A percentile compares a stretch with the other conserved stretches of the same genome.
phyloP scores from a whole-genome alignment of 2,329 filamentous ascomycete genomes.

The Ascochyta rabiei region DNA sequence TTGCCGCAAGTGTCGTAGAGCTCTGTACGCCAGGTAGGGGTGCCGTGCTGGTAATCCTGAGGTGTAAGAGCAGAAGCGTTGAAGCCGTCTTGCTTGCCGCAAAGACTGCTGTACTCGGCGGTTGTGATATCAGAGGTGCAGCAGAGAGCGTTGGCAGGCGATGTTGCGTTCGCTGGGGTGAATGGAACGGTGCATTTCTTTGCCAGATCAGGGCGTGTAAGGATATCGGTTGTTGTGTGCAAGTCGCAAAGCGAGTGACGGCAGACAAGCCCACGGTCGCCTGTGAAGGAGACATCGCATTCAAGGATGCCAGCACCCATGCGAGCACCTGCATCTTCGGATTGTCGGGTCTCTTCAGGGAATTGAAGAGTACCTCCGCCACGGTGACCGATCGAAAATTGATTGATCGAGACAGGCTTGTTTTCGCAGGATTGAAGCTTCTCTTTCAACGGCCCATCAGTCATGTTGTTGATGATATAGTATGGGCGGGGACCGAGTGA shows the following conservation, averaged over 20 bases:
- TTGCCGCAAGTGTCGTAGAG: constrained; percentile 67
- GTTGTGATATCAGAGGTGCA: constrained; percentile 28
- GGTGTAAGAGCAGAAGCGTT: constrained; percentile 65
- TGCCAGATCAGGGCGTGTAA: constrained; percentile 65
- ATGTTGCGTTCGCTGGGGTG: constrained; percentile 53
- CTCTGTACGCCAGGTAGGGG: constrained; percentile 65
- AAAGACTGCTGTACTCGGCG: constrained; percentile 24
- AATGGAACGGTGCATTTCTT: constrained; percentile 69
- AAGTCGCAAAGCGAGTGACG: constrained; percentile 71
- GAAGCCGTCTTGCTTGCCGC: constrained; percentile 53
- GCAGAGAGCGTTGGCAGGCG: constrained; percentile 23
- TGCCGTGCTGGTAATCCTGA: constrained; percentile 61
- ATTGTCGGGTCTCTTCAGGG: constrained; percentile 68
- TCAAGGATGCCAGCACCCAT: constrained; percentile 72
- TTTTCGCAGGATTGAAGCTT: constrained; percentile 65
- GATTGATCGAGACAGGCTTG: constrained; percentile 57
- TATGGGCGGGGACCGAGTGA: constrained; percentile 69
- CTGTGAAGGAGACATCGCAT: constrained; percentile 72
- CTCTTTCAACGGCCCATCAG: constrained; percentile 63
- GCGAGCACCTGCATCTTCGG: constrained; percentile 65
- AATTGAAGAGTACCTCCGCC: constrained; percentile 65
- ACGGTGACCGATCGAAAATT: constrained; percentile 67
- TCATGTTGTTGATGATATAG: constrained; percentile 69
- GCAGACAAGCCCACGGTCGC: constrained; percentile 69
- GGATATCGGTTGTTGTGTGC: constrained; percentile 72